Evolutionary conservation across 257 asterid genomes (phyloP), one percentile per base, ranked within the genome.

Genomic region (Plectranthus barbatus): DNA sequence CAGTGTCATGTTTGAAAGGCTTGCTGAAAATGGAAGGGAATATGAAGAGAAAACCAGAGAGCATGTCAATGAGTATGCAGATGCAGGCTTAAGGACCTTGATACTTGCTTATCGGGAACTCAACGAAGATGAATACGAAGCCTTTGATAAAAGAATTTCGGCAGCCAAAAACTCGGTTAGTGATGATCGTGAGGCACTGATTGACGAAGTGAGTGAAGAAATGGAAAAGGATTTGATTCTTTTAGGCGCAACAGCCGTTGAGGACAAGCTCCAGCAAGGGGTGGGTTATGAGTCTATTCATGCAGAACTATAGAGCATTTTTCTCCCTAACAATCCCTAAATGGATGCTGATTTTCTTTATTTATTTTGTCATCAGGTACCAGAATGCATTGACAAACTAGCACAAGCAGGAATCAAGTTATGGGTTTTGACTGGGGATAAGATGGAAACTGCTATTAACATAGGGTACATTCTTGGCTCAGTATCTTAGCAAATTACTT

Each of bases 211-310:
- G 33, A 64, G 88, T 8, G 96, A 89, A 67, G 81, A 71, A 63
- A 59, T 92, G 12, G 99, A 92, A 60, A 85, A 82, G 41, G 94
- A 89, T 77, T 72, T 92, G 74, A 83, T 92, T 76, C 95, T 92
- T 53, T 84, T 92, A 9, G 99, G 99, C 48, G 99, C 99, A 18
- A 92, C 99, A 1, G 99, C 99, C 13, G 97, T 92, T 24, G 99
- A 92, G 80, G 99, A 92, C 83, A 92, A 92, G 80, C 95, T 92
- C 80, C 99, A 92, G 77, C 79, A 83, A 48, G 99, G 99, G 95
- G 98, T 91, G 71, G 49, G 89, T 75, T 63, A 9, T 51, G 63
- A 33, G 55, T 68, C 46, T 34, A 42, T n/a, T 44, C 17, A 0
- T 64, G 51, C 44, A 41, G 10, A 60, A 40, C 3, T 6, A 10